Conservation (phyloP, 2,329 filamentous ascomycete species). For the Ophiognomonia clavigignenti-juglandacearum region DNA sequence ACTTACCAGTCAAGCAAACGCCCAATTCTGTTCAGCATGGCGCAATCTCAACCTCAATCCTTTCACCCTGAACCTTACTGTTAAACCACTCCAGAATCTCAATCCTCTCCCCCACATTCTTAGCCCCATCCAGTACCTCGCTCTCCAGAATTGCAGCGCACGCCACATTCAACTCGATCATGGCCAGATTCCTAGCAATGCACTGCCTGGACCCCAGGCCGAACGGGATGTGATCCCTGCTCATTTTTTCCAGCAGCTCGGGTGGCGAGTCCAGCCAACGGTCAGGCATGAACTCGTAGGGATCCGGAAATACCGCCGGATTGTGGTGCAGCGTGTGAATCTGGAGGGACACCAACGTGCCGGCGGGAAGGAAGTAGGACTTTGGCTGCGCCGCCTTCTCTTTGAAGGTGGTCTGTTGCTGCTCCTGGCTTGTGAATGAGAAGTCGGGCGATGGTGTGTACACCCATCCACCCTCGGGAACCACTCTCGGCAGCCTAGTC, state of each 20-base stretch:
- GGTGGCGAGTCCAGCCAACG: constrained; percentile 16
- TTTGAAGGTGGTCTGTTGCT: no score
- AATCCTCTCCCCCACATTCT: constrained; percentile 3
- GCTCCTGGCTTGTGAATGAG: background rate
- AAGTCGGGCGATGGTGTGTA: background rate
- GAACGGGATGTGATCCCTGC: constrained; percentile 17
- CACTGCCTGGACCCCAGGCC: constrained; percentile 19
- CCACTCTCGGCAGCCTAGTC: constrained; percentile 12
- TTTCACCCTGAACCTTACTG: constrained; percentile 3
- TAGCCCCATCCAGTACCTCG: constrained; percentile 7
- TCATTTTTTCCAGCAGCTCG: constrained; percentile 9
- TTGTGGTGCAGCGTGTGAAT: constrained; percentile 18
- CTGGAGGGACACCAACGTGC: constrained; percentile 5
- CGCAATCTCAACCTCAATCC: constrained; percentile 7
- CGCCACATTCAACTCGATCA: constrained; percentile 13
- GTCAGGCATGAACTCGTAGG: constrained; percentile 17
- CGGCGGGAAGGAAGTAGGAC: constrained; percentile 1
- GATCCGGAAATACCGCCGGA: constrained; percentile 18
- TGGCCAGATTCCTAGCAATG: constrained; percentile 18
- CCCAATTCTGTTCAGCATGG: no score
- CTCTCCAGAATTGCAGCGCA: constrained; percentile 5
- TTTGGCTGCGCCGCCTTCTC: background rate
- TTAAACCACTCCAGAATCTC: constrained; percentile 11
- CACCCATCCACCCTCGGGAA: constrained; percentile 7
- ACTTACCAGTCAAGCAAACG: background rate